Evolutionary conservation across 495 filamentous ascomycete genomes (phyloP), one percentile per base, ranked within the genome.

Genomic region (Penicillium desertorum): DNA sequence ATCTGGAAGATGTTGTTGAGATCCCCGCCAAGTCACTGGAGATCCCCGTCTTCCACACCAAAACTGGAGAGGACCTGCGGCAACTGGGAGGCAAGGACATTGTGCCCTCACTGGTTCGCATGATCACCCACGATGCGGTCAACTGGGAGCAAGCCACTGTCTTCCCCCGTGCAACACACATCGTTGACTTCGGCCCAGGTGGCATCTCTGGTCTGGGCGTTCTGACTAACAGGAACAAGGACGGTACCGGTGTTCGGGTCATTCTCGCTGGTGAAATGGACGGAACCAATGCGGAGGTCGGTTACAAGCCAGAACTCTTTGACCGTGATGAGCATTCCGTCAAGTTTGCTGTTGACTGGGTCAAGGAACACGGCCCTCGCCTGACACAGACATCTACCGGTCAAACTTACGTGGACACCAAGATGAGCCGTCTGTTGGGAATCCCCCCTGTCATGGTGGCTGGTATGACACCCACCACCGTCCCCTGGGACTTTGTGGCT

Each of bases 141-240:
- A 84, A 96, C 67, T 98, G 94, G 94, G 92, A 96, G 71, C 86
- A 88, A 62, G 91, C 94, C 19, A 97, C 93, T 12, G 80, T 87
- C 36, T 96, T 97, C 78, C 86, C 90, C 4, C 76, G 80, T 4
- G 94, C 94, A 11, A 96, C 94, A 3, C 94, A 98, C 70, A 89
- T 98, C 47, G 72, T 98, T 58, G 94, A 98, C 73, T 98, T 98
- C 61, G 94, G 94, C 22, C 94, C 94, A 12, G 94, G 94, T 61
- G 94, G 94, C 32, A 93, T 96, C 62, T 97, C 94, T 32, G 94
- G 94, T 36, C 86, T 98, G 45, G 94, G 94, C 56, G 89, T 96
- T n/a, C 78, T 98, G 45, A 98, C 93, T 20, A 96, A 96, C 79
- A 88, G 92, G 32, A 98, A 95, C 81, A 98, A 97, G 77, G 93